Evolutionary conservation across 2,329 filamentous ascomycete genomes (phyloP).

Genomic region (Rutstroemia sp.): DNA sequence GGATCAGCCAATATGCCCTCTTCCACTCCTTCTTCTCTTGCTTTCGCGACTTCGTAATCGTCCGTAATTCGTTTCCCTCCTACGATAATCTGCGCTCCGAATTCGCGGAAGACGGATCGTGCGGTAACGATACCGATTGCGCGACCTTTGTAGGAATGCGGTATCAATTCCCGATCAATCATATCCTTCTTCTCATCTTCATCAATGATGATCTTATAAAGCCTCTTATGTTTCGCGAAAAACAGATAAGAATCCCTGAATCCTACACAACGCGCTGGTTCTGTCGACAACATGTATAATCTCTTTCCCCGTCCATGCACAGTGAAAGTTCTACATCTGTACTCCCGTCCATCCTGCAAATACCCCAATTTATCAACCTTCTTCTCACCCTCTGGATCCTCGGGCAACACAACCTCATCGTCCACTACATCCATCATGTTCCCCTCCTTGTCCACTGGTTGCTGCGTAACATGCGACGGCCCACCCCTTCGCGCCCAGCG

Average conservation of each 20-base stretch:
- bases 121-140: conserved; percentile 96
- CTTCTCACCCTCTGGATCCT: conserved; percentile 79
- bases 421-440: conserved; percentile 84
- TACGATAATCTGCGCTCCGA: conserved; percentile 88
- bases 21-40: conserved; percentile 66
- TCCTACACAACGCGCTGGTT: conserved; percentile 91
- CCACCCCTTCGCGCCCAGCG: conserved; percentile 62
- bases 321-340: conserved; percentile 91
- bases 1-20: conserved; percentile 92
- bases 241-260: conserved; percentile 98
- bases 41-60: conserved; percentile 78
- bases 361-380: conserved; percentile 90
- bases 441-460: conserved; percentile 88
- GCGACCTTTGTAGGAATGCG: conserved; percentile 96
- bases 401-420: conserved; percentile 84
- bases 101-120: conserved; percentile 93
- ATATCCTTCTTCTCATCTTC: conserved; percentile 96
- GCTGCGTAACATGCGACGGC: conserved; percentile 69
- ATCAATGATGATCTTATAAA: conserved; percentile 97
- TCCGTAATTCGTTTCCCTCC: conserved; percentile 80
- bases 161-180: conserved; percentile 91
- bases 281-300: conserved; percentile 97
- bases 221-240: conserved; percentile 93
- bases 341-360: conserved; percentile 77
- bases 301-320: conserved; percentile 75